These are phyloP conservation scores for Posidonia australis DNA, from an alignment of 106 monocot genomes.

Conservation along the genomic window DNA sequence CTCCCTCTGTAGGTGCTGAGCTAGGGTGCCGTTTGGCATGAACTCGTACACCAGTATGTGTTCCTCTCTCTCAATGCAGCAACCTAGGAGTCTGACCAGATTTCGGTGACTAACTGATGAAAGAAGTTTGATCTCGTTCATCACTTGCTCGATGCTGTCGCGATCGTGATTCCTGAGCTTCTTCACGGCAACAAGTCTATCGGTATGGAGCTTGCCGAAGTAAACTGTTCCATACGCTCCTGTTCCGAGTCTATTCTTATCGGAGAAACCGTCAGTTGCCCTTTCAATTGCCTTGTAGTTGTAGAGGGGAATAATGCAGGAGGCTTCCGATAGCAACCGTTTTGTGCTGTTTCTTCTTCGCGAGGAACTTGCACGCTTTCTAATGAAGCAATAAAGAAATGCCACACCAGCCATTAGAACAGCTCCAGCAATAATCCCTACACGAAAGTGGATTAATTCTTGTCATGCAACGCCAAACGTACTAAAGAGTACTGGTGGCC, in stretches of 20 bases:
- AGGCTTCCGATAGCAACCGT: slow-evolving; percentile 45
- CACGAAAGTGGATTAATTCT: neutral
- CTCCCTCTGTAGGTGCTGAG: slow-evolving; percentile 60
- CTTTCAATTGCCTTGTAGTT: slow-evolving; percentile 46
- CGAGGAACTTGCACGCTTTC: slow-evolving; percentile 10
- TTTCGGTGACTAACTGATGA: slow-evolving; percentile 60
- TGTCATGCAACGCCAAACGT: no score
- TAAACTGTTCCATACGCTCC: slow-evolving; percentile 70
- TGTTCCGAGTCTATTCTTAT: slow-evolving; percentile 39
- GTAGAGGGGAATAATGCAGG: slow-evolving; percentile 46
- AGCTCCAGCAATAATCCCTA: slow-evolving; percentile 45
- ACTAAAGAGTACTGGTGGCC: no score
- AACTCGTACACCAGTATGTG: slow-evolving; percentile 60
- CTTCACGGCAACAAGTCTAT: slow-evolving; percentile 42
- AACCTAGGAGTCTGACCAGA: slow-evolving; percentile 52
- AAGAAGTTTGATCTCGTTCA: slow-evolving; percentile 73
- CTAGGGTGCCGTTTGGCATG: slow-evolving; percentile 67
- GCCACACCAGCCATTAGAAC: slow-evolving; percentile 10
- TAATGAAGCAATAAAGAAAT: slow-evolving; percentile 23
- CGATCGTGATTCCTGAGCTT: slow-evolving; percentile 33
- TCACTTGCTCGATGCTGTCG: slow-evolving; percentile 45
- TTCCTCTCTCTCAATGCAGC: slow-evolving; percentile 56
- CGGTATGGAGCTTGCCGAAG: slow-evolving; percentile 36
- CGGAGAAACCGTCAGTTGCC: slow-evolving; percentile 53
- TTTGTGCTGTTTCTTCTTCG: slow-evolving; percentile 13